Conservation (phyloP, 148 eudicot species). For the Rhododendron henanense region DNA sequence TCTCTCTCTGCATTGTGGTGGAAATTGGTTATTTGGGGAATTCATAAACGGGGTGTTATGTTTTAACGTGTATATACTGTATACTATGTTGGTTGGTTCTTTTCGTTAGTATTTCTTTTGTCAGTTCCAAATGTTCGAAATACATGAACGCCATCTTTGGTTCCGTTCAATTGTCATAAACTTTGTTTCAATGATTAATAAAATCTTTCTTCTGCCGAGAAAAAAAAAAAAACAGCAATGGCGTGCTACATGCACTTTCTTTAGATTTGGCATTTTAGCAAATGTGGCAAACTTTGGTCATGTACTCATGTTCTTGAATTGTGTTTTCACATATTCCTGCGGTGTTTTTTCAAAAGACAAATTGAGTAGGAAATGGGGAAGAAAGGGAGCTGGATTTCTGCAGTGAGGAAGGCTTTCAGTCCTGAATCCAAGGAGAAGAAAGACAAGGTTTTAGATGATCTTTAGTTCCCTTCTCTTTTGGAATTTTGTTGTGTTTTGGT, state of each 20-base stretch:
- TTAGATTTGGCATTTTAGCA: background rate
- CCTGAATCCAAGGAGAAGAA: constrained; percentile 60
- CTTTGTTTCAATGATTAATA: too few relatives aligned
- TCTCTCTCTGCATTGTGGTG: too few relatives aligned
- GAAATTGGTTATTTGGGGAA: too few relatives aligned
- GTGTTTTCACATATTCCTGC: constrained; percentile 1
- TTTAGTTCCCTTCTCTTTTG: background rate
- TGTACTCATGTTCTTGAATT: background rate
- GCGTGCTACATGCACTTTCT: background rate
- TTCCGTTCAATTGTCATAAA: too few relatives aligned
- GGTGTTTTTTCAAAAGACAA: constrained; percentile 20
- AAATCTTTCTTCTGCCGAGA: too few relatives aligned
- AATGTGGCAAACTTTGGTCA: background rate
- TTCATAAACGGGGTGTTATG: too few relatives aligned
- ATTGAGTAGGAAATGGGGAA: constrained; percentile 61
- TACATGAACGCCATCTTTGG: background rate
- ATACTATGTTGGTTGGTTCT: background rate
- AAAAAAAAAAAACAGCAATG: background rate
- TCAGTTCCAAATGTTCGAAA: background rate
- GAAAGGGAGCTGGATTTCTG: constrained; percentile 69
- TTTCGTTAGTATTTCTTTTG: background rate
- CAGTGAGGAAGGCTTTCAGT: constrained; percentile 66
- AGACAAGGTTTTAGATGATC: constrained; percentile 39
- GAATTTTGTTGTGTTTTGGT: background rate
- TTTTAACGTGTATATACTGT: background rate